Evolutionary conservation across 768 basidiomycete genomes (phyloP), one percentile per base, ranked within the genome.

Genomic region (Kwoniella dejecticola): DNA sequence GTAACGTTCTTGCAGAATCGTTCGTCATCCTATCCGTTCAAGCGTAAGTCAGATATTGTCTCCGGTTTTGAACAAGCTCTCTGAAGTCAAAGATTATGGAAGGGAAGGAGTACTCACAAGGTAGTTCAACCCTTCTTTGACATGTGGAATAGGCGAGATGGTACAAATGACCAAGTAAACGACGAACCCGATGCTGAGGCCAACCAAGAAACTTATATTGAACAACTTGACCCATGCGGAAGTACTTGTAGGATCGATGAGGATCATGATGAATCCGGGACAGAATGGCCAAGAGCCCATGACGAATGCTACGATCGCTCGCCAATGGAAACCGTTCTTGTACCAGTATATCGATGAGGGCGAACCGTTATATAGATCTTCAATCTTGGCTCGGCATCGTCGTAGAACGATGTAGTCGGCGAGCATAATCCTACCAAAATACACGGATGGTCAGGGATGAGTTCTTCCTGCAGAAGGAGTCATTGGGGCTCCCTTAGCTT

Each of bases 351-450:
- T 61, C 17, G 61, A 63, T 4, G 13, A 24, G 11, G 62, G 50
- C 4, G 21, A 45, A 15, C 62, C 62, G 24, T 65, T 46, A 52
- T 72, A 72, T 2, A 75, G 57, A 26, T 66, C 63, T 21, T 63
- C 58, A 8, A 75, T 45, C 6, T 57, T 42, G 49, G 66, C 30
- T 1, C 44, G 27, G 10, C 55, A 41, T 26, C 56, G 24, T 24
- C 63, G 64, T 36, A 75, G 55, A 53, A 75, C 44, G 49, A 67
- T 54, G 59, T 61, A 70, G 31, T 75, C 73, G 42, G 58, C 15
- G 11, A 65, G 40, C 47, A 70, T 47, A 24, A 72, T 48, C 44
- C 68, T 50, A 13, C 5, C 7, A 15, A 42, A 48, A n/a, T n/a
- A n/a, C n/a, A n/a, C n/a, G n/a, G n/a, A n/a, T n/a, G n/a, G n/a